phyloP scores from a whole-genome alignment of 176 grass and related monocot species.

The Bothriochloa decipiens region DNA sequence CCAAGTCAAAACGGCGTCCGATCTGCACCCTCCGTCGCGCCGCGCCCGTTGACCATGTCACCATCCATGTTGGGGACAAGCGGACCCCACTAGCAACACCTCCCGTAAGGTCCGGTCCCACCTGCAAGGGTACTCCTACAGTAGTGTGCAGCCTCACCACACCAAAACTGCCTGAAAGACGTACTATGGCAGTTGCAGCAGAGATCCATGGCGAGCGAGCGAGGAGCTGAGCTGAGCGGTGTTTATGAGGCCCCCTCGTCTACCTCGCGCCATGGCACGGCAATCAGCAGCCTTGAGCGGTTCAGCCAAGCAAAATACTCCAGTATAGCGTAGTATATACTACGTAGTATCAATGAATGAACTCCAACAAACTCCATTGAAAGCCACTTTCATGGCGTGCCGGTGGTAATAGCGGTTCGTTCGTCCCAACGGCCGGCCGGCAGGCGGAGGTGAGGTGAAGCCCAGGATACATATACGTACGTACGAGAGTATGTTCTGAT shows the following conservation, averaged over 20 bases:
- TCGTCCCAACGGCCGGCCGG: constrained; percentile 5
- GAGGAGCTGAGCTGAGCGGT: too few species aligned
- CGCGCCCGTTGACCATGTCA: background rate
- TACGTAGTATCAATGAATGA: constrained; percentile 40
- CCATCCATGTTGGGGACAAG: background rate
- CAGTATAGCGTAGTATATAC: too few species aligned
- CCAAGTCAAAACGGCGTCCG: background rate
- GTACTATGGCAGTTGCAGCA: too few species aligned
- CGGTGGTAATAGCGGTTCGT: background rate
- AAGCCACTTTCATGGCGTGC: constrained; percentile 33
- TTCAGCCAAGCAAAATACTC: too few species aligned
- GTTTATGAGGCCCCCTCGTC: too few species aligned
- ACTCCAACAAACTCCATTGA: constrained; percentile 38
- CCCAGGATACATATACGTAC: too few species aligned
- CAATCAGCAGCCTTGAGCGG: background rate
- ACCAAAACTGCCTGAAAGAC: too few species aligned
- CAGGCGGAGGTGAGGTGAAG: too few species aligned
- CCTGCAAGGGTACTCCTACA: background rate
- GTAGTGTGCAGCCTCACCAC: too few species aligned
- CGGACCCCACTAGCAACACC: background rate
- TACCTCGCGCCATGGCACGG: constrained; percentile 23
- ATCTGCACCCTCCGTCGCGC: background rate
- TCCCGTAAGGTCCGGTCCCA: background rate
- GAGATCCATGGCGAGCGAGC: too few species aligned
- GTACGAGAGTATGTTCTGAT: too few species aligned